phyloP scores from a whole-genome alignment of 1,284 basidiomycete species.

The Apiotrichum veenhuisii region DNA sequence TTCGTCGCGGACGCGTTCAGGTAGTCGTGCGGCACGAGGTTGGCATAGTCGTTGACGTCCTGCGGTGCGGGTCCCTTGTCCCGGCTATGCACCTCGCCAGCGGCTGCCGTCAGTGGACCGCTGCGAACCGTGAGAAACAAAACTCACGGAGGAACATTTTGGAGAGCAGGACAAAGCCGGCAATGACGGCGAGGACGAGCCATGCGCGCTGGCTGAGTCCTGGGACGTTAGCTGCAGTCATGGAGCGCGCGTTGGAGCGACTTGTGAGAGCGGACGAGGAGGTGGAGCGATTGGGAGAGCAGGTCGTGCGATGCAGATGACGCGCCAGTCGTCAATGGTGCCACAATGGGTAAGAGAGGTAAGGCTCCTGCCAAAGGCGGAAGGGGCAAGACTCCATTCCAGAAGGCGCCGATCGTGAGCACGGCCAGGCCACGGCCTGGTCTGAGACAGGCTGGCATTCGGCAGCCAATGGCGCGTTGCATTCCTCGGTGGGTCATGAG shows the following conservation, averaged over 20 bases:
- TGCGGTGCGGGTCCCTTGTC: conserved; percentile 1
- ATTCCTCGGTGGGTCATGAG: too few relatives aligned
- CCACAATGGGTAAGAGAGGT: too few relatives aligned
- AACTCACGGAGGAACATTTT: conserved; percentile 38
- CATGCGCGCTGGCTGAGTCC: conserved; percentile 38
- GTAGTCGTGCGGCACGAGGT: conserved; percentile 49
- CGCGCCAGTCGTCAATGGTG: too few relatives aligned
- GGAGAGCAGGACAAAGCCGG: conserved; percentile 32
- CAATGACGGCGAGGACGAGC: conserved; percentile 29
- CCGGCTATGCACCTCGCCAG: neutral
- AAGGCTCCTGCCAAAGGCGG: too few relatives aligned
- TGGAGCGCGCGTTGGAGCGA: too few relatives aligned
- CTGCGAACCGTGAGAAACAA: neutral
- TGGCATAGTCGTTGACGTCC: neutral
- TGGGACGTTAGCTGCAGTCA: conserved; percentile 10
- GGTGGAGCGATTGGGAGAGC: too few relatives aligned
- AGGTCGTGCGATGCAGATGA: too few relatives aligned
- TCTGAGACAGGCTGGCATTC: too few relatives aligned
- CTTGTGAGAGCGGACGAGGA: neutral
- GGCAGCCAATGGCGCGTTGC: too few relatives aligned
- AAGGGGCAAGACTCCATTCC: too few relatives aligned
- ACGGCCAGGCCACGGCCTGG: too few relatives aligned
- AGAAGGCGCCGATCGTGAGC: too few relatives aligned
- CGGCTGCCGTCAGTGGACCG: conserved; percentile 7
- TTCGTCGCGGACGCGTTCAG: conserved; percentile 53